Evolutionary conservation across 768 basidiomycete genomes (phyloP).

Genomic region (Ramaria sp.): DNA sequence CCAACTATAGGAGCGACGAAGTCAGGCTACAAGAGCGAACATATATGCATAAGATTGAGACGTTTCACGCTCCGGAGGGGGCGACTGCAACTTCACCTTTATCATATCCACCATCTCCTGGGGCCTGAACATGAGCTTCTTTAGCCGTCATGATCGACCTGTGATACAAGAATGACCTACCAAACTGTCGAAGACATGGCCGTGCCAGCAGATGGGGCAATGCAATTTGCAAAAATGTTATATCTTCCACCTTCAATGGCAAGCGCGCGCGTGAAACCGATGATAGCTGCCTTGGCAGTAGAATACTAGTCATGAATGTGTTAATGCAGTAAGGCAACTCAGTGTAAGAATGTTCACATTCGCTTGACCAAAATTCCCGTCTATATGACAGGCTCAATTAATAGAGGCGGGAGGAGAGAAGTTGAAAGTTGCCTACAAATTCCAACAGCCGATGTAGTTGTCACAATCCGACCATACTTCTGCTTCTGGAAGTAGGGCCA

Average conservation of each 20-base stretch:
- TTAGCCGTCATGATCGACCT: neutral
- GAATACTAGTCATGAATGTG: constrained; percentile 46
- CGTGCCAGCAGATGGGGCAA: constrained; percentile 83
- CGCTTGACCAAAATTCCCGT: constrained; percentile 92
- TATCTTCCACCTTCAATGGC: constrained; percentile 89
- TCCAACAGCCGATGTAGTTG: constrained; percentile 87
- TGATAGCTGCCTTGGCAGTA: constrained; percentile 86
- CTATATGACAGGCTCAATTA: constrained; percentile 25
- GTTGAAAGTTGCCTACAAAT: constrained; percentile 50
- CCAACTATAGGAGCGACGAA: constrained; percentile 90
- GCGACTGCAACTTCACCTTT: constrained; percentile 39
- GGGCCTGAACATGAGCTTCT: constrained; percentile 33
- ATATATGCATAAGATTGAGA: neutral
- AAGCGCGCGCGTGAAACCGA: constrained; percentile 81
- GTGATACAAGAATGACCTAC: constrained; percentile 22
- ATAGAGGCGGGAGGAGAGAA: neutral
- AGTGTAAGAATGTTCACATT: constrained; percentile 39
- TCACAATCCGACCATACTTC: constrained; percentile 91
- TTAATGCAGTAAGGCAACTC: neutral
- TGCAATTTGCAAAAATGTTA: constrained; percentile 78
- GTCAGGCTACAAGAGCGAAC: constrained; percentile 82
- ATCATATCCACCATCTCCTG: constrained; percentile 83
- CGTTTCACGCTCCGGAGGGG: neutral
- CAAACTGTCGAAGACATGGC: constrained; percentile 86
- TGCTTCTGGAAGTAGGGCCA: constrained; percentile 98